phyloP scores from a whole-genome alignment of 495 filamentous ascomycete genomes.

The Massariosphaeria phaeospora region DNA sequence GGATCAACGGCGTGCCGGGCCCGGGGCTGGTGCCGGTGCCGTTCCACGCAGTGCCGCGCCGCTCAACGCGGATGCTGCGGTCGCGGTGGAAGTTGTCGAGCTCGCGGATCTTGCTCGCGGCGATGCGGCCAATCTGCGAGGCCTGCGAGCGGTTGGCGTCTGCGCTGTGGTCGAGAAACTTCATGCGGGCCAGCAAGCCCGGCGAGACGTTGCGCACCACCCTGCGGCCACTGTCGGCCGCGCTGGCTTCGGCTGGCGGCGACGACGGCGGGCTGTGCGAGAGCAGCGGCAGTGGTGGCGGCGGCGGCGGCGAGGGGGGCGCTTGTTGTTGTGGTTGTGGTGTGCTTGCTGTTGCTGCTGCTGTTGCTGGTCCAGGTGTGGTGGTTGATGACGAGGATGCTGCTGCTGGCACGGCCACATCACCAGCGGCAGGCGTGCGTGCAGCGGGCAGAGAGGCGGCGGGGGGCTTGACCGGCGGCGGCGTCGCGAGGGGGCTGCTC shows the following conservation, averaged over 20 bases:
- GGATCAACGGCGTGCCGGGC: slow-evolving; percentile 32
- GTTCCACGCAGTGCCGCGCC: slow-evolving; percentile 33
- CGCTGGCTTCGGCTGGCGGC: slow-evolving; percentile 7
- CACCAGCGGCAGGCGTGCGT: neutral
- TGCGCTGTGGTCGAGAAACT: slow-evolving; percentile 58
- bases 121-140: slow-evolving; percentile 62
- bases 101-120: slow-evolving; percentile 63
- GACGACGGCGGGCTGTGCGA: slow-evolving; percentile 9
- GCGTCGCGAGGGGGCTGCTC: slow-evolving; percentile 17
- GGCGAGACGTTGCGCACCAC: slow-evolving; percentile 56
- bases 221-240: slow-evolving; percentile 18
- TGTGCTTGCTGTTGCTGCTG: neutral
- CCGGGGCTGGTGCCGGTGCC: slow-evolving; percentile 24
- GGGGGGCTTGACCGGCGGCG: neutral
- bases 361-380: too few species aligned
- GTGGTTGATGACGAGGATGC: slow-evolving; percentile 2
- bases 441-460: neutral
- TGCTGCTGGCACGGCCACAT: slow-evolving; percentile 5
- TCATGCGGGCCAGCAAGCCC: slow-evolving; percentile 71
- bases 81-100: slow-evolving; percentile 36
- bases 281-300: too few species aligned
- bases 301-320: neutral
- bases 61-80: slow-evolving; percentile 29
- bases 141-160: slow-evolving; percentile 41
- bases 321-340: neutral